phyloP scores from a whole-genome alignment of 257 asterid species.

The Primulina eburnea region DNA sequence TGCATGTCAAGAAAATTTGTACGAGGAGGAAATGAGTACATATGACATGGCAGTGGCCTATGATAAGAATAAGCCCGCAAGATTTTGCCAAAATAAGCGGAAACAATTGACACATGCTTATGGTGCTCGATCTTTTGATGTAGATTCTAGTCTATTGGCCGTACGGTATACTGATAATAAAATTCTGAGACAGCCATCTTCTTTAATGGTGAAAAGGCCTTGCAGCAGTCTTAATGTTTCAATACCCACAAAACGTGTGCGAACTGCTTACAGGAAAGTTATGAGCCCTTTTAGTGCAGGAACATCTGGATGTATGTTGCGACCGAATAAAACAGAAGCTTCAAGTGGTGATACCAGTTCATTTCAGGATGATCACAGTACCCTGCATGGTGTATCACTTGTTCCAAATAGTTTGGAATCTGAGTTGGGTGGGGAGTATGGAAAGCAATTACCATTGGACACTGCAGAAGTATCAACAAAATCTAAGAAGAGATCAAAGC shows the following conservation, averaged over 20 bases:
- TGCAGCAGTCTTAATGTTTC: conserved; percentile 74
- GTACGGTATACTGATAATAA: conserved; percentile 55
- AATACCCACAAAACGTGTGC: conserved; percentile 85
- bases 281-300: conserved; percentile 71
- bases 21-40: conserved; percentile 73
- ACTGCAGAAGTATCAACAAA: conserved; percentile 63
- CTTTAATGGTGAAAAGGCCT: conserved; percentile 58
- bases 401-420: conserved; percentile 63
- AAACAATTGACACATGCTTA: conserved; percentile 51
- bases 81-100: conserved; percentile 65
- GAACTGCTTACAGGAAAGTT: conserved; percentile 84
- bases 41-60: conserved; percentile 53
- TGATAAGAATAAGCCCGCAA: conserved; percentile 49
- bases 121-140: conserved; percentile 52
- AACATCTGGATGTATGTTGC: conserved; percentile 59
- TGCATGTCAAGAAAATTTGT: conserved; percentile 53
- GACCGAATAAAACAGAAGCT: conserved; percentile 75
- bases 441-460: conserved; percentile 59
- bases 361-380: conserved; percentile 87
- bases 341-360: conserved; percentile 95
- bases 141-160: conserved; percentile 51
- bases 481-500: conserved; percentile 77
- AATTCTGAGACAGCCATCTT: conserved; percentile 47
- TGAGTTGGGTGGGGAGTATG: conserved; percentile 68
- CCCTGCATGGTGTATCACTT: conserved; percentile 60